Evolutionary conservation across 2,329 filamentous ascomycete species (phyloP).

Genomic region (Onygena corvina): DNA sequence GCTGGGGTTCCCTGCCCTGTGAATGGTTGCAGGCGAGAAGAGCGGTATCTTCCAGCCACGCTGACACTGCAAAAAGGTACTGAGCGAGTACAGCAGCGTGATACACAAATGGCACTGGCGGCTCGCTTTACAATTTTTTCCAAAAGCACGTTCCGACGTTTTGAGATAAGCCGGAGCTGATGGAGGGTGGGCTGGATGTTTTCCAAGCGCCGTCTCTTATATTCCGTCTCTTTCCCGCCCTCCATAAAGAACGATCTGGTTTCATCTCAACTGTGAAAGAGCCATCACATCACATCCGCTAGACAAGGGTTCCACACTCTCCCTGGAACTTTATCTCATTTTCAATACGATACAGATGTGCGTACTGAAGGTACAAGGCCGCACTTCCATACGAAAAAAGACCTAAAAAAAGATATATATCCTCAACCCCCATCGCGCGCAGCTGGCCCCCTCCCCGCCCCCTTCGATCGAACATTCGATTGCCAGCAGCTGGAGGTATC

Average conservation of each 20-base stretch:
- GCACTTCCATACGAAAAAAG: slow-evolving; percentile 2
- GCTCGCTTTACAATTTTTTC: not conserved
- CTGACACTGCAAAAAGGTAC: not conserved
- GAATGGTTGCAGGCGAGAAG: slow-evolving; percentile 1
- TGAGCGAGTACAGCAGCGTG: not conserved
- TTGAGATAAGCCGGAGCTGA: not conserved
- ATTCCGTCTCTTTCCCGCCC: not conserved
- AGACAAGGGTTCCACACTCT: slow-evolving; percentile 1
- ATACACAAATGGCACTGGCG: not conserved
- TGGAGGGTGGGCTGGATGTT: not conserved
- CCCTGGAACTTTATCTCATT: slow-evolving; percentile 2
- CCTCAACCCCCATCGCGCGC: slow-evolving; percentile 2
- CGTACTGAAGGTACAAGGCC: slow-evolving; percentile 2
- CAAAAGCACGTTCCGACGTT: not conserved
- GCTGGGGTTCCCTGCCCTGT: not conserved
- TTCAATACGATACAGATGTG: slow-evolving; percentile 6
- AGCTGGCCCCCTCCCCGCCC: slow-evolving; percentile 7
- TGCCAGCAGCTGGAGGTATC: not conserved
- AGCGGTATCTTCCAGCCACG: not conserved
- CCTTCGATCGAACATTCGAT: slow-evolving; percentile 8
- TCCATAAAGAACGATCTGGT: slow-evolving; percentile 1
- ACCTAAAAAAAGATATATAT: slow-evolving; percentile 10
- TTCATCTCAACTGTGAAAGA: slow-evolving; percentile 6
- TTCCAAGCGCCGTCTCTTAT: slow-evolving; percentile 6
- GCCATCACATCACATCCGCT: slow-evolving; percentile 6